These are phyloP conservation scores for Dunaliella salina DNA, from an alignment of 163 green algal species.

Conservation along the genomic window DNA sequence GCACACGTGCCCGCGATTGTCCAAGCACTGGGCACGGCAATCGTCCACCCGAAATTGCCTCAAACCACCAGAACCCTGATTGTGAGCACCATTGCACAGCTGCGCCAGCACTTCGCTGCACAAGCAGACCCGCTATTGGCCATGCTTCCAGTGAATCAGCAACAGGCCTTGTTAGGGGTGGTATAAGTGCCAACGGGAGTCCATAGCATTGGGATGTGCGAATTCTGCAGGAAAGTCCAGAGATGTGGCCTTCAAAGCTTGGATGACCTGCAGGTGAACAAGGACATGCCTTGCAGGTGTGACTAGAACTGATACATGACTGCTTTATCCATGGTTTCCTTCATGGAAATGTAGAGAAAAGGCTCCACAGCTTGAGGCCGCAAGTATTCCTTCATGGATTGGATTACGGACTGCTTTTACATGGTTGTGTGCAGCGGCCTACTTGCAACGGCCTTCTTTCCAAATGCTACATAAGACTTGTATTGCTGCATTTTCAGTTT, in stretches of 20 bases:
- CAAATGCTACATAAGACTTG: too few species aligned
- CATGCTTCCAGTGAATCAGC: constrained; percentile 37
- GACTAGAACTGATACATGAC: too few species aligned
- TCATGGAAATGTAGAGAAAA: too few species aligned
- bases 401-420: too few species aligned
- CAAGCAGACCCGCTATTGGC: constrained; percentile 35
- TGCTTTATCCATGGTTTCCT: too few species aligned
- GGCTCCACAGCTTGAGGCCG: too few species aligned
- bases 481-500: too few species aligned
- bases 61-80: constrained; percentile 2
- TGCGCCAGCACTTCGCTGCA: constrained; percentile 28
- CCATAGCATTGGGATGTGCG: background rate
- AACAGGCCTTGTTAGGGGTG: constrained; percentile 25
- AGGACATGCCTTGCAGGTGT: too few species aligned
- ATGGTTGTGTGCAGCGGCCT: too few species aligned
- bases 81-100: constrained; percentile 15
- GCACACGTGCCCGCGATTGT: background rate
- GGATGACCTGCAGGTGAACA: too few species aligned
- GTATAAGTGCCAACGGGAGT: background rate
- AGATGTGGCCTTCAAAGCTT: background rate
- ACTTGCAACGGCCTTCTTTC: too few species aligned
- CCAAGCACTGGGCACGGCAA: constrained; percentile 23
- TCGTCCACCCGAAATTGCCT: constrained; percentile 14
- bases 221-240: background rate
- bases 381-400: too few species aligned